Evolutionary conservation across 495 filamentous ascomycete genomes (phyloP).

Genomic region (Thozetella sp.): DNA sequence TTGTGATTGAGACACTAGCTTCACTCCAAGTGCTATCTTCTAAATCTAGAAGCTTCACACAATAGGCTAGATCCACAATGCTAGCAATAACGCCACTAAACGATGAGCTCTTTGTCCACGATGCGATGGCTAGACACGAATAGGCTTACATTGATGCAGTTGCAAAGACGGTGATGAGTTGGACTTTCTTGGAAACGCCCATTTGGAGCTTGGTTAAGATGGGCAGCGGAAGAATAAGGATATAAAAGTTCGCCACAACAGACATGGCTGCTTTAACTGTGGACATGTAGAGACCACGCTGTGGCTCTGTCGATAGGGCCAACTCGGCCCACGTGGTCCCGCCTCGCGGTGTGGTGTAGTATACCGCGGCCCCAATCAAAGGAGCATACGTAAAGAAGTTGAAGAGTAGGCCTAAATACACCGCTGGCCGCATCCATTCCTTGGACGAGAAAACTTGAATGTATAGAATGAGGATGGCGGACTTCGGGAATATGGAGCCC

Average conservation of each 20-base stretch:
- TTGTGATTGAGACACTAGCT: not conserved
- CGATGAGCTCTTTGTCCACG: not conserved
- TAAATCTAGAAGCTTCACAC: conserved; percentile 1
- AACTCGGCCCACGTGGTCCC: conserved; percentile 8
- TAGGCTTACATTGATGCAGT: not conserved
- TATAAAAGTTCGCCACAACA: conserved; percentile 6
- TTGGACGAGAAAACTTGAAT: conserved; percentile 8
- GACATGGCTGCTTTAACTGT: conserved; percentile 4
- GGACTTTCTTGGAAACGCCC: not conserved
- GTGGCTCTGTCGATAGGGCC: not conserved
- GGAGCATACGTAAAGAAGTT: conserved; percentile 3
- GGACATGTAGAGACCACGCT: not conserved
- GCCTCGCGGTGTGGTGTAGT: not conserved
- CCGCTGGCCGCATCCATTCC: not conserved
- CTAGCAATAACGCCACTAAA: conserved; percentile 4
- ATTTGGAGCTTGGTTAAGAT: conserved; percentile 6
- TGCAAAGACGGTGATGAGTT: not conserved
- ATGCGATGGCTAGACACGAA: not conserved
- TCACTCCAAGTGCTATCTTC: conserved; percentile 1
- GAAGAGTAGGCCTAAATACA: conserved; percentile 7
- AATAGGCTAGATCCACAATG: conserved; percentile 3
- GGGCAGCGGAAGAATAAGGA: conserved; percentile 7
- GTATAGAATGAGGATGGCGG: conserved; percentile 11
- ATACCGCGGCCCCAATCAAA: not conserved
- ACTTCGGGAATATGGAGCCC: conserved; percentile 5